Conservation (phyloP, 306 rosid genomes). For the Abrus pulchellus region DNA sequence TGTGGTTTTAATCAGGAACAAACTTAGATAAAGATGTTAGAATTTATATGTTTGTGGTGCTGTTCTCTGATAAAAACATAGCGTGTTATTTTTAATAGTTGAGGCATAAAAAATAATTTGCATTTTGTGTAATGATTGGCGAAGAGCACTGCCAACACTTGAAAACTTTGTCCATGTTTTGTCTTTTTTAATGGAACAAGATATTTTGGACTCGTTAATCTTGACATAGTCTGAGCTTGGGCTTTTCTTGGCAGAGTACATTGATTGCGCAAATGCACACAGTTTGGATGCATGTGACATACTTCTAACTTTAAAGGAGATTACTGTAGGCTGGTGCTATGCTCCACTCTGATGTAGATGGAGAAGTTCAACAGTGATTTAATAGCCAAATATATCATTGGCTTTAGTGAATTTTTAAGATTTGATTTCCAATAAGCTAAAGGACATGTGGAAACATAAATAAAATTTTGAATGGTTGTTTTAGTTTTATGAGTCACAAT, state of each 20-base stretch:
- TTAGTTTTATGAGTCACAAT: background rate
- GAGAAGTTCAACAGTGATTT: slow-evolving; percentile 4
- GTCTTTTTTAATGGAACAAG: background rate
- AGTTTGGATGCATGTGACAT: slow-evolving; percentile 3
- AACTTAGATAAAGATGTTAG: background rate
- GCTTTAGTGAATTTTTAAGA: background rate
- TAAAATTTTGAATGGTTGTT: slow-evolving; percentile 16
- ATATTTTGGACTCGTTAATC: background rate
- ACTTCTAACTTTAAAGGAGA: background rate
- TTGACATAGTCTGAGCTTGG: too few species aligned
- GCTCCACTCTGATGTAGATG: background rate
- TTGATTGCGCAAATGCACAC: background rate
- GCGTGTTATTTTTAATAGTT: background rate
- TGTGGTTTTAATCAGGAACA: slow-evolving; percentile 8
- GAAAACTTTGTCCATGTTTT: background rate
- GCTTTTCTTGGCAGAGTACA: background rate
- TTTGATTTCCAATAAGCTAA: background rate
- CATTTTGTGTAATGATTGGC: background rate
- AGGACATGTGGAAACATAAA: background rate
- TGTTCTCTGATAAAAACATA: background rate
- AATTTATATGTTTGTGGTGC: background rate
- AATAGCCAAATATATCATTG: background rate
- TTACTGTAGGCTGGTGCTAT: background rate
- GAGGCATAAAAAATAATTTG: background rate
- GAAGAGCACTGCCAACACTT: background rate